Evolutionary conservation across 2,329 filamentous ascomycete genomes (phyloP).

Genomic region (Colletotrichum nymphaeae): DNA sequence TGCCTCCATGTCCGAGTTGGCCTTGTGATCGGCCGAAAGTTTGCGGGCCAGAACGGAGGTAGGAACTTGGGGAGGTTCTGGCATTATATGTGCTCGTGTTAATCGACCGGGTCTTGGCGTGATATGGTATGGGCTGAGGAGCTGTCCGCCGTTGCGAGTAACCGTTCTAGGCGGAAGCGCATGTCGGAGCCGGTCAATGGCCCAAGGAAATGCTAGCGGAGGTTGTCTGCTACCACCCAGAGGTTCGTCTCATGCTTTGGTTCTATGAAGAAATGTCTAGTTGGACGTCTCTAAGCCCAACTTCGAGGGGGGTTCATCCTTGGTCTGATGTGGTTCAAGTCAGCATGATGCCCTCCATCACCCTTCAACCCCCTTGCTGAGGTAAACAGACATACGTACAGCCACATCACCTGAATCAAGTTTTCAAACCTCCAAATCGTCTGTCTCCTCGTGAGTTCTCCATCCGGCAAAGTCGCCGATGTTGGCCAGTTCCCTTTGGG

Average conservation of each 20-base stretch:
- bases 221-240: neutral
- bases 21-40: neutral
- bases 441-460: neutral
- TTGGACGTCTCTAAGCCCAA: too few species aligned
- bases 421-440: neutral
- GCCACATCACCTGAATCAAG: neutral
- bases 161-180: neutral
- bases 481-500: neutral
- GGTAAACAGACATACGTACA: neutral
- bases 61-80: neutral
- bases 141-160: neutral
- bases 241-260: neutral
- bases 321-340: neutral
- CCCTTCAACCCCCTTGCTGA: neutral
- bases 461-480: conserved; percentile 23
- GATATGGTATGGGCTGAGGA: neutral
- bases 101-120: neutral
- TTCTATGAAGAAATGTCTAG: too few species aligned
- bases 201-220: neutral
- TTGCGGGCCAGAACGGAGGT: neutral
- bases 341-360: neutral
- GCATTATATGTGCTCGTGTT: neutral
- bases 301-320: too few species aligned
- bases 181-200: neutral
- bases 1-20: neutral